Evolutionary conservation across 306 rosid species (phyloP).

Genomic region (Castanopsis chinensis): DNA sequence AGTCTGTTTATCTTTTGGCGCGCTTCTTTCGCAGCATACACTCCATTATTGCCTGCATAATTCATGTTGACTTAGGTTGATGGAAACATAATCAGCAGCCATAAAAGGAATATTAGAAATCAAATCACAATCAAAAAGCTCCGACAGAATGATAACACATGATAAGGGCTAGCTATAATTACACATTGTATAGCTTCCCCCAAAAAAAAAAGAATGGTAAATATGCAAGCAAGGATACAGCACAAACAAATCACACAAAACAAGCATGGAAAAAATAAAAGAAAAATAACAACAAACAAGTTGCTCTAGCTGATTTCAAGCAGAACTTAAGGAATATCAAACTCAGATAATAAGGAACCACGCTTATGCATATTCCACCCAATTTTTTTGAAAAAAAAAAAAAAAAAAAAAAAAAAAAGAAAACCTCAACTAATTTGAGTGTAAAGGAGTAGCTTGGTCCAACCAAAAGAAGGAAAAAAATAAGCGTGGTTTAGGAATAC

Average conservation of each 20-base stretch:
- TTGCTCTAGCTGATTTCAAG: neutral
- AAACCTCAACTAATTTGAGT: neutral
- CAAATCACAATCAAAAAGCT: neutral
- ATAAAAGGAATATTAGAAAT: neutral
- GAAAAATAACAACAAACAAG: neutral
- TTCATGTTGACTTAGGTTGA: neutral
- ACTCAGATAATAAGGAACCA: neutral
- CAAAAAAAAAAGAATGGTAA: no score
- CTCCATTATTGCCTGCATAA: slow-evolving; percentile 39
- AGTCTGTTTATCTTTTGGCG: slow-evolving; percentile 22
- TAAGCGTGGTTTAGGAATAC: neutral
- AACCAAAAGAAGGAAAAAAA: neutral
- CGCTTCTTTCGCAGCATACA: slow-evolving; percentile 40
- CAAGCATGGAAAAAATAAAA: neutral
- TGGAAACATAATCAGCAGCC: slow-evolving; percentile 15
- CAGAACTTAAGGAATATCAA: neutral
- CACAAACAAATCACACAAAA: neutral
- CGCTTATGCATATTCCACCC: neutral
- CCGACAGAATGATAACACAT: neutral
- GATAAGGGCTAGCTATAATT: neutral
- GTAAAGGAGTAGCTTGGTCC: neutral
- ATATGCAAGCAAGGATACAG: neutral
- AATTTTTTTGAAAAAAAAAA: neutral
- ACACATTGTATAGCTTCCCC: neutral
- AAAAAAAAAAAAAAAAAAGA: neutral